These are phyloP conservation scores for Exophiala phaeomuriformis DNA, from an alignment of 2,329 filamentous ascomycete species.

Conservation along the genomic window DNA sequence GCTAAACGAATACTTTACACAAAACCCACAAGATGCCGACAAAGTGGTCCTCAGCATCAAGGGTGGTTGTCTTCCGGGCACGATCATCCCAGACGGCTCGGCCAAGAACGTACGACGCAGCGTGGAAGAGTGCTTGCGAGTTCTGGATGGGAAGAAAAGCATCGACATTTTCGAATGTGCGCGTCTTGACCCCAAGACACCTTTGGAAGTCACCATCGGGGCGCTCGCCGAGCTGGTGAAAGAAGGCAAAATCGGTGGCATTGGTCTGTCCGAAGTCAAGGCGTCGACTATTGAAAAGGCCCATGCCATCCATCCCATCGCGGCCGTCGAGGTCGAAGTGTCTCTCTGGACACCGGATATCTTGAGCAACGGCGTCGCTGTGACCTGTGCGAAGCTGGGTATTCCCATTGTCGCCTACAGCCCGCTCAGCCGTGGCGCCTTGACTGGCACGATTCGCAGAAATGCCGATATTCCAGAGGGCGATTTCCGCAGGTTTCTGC, in stretches of 20 bases:
- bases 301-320: conserved; percentile 49
- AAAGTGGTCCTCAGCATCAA: conserved; percentile 59
- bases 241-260: conserved; percentile 40
- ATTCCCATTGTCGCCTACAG: conserved; percentile 56
- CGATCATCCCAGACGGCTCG: conserved; percentile 44
- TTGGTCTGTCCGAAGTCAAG: conserved; percentile 40
- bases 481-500: conserved; percentile 39
- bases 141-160: conserved; percentile 47
- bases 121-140: conserved; percentile 50
- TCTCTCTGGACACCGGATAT: conserved; percentile 52
- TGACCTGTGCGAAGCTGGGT: conserved; percentile 48
- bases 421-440: conserved; percentile 52
- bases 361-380: conserved; percentile 51
- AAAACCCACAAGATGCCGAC: conserved; percentile 56
- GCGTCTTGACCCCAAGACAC: conserved; percentile 48
- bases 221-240: conserved; percentile 36
- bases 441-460: conserved; percentile 42
- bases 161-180: conserved; percentile 56
- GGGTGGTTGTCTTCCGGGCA: conserved; percentile 42
- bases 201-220: conserved; percentile 43
- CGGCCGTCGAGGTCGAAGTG: conserved; percentile 55
- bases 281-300: conserved; percentile 41
- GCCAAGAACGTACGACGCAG: conserved; percentile 50
- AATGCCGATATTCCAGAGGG: conserved; percentile 43
- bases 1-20: conserved; percentile 55